Evolutionary conservation across 1,139 yeast genomes (phyloP).

Genomic region (Debaryomycetaceae sp.): DNA sequence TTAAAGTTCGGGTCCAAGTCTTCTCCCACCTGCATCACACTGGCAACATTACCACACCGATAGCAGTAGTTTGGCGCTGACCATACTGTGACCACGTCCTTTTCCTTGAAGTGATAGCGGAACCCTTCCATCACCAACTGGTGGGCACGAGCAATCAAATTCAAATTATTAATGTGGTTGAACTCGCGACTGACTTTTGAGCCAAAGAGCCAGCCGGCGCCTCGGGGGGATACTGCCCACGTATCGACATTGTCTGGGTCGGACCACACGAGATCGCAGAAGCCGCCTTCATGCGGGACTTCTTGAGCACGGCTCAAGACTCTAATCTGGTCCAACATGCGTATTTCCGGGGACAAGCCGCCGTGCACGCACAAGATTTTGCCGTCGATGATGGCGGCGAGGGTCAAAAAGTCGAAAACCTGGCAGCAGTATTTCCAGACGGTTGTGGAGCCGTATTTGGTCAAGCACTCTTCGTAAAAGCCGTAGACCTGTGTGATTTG

Average conservation of each 20-base stretch:
- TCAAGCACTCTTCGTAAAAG: conserved; percentile 80
- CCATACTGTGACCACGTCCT: conserved; percentile 96
- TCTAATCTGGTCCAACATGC: conserved; percentile 93
- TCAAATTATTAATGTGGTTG: conserved; percentile 81
- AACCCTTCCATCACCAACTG: conserved; percentile 98
- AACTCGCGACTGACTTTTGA: conserved; percentile 87
- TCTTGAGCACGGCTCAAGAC: conserved; percentile 96
- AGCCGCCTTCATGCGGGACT: conserved; percentile 98
- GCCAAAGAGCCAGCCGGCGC: conserved; percentile 98
- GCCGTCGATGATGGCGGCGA: conserved; percentile 93
- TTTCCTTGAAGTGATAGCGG: conserved; percentile 87
- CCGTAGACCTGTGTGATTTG: conserved; percentile 96
- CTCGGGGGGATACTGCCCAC: conserved; percentile 98
- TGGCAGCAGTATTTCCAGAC: conserved; percentile 98
- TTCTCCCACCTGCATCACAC: conserved; percentile 93
- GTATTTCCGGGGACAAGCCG: conserved; percentile 93
- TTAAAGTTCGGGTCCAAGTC: conserved; percentile 81
- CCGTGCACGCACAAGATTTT: conserved; percentile 92
- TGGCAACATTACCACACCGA: conserved; percentile 96
- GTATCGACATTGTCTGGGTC: conserved; percentile 97
- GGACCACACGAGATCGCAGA: conserved; percentile 94
- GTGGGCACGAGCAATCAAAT: conserved; percentile 90
- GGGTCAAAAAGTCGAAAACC: conserved; percentile 83
- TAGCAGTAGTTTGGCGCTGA: conserved; percentile 97
- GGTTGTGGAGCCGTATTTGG: conserved; percentile 90